Evolutionary conservation across 805 yeast genomes (phyloP), one percentile per base, ranked within the genome.

Genomic region (Metschnikowia sp.): DNA sequence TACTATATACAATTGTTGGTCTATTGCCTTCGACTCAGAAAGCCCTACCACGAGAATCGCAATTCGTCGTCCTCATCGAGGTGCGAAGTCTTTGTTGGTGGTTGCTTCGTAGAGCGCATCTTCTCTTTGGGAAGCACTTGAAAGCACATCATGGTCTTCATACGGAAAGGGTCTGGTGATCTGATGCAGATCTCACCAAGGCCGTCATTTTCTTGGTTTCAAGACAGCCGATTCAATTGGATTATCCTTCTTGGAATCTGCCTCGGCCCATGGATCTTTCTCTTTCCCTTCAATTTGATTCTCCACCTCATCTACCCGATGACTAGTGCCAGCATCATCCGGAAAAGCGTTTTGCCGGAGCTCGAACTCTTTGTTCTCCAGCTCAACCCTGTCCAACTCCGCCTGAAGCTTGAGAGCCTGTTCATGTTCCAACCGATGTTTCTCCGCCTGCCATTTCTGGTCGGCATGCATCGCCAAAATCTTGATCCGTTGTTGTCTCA

Each of bases 401-500:
- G 45, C 46, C 28, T 60, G 56, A 35, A 72, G 55, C 51, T 64
- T 64, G 36, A 53, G n/a, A 50, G 59, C 51, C 36, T 72, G 66
- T 31, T 66, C 64, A 15, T 62, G 54, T 51, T 70, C 71, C 40
- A 68, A 55, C 13, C 69, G 52, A 13, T 55, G 41, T 51, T 72
- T 72, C 47, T 72, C 77, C 34, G 54, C 36, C 4, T 56, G 49
- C 73, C 78, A 70, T 46, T 72, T 69, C 30, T 62, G 65, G 39
- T 75, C 77, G 9, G 75, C 79, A 38, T 74, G 74, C 42, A 64
- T 63, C 3, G 82, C 81, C 53, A 81, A 65, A 9, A 72, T 54
- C 59, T 79, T 77, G 52, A 87, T 70, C 12, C 69, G 69, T 36
- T 70, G 70, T 42, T 81, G 79, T 33, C 96, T 71, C 30, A 68